Evolutionary conservation across 306 rosid species (phyloP), one percentile per base, ranked within the genome.

Genomic region (Dryas octopetala): DNA sequence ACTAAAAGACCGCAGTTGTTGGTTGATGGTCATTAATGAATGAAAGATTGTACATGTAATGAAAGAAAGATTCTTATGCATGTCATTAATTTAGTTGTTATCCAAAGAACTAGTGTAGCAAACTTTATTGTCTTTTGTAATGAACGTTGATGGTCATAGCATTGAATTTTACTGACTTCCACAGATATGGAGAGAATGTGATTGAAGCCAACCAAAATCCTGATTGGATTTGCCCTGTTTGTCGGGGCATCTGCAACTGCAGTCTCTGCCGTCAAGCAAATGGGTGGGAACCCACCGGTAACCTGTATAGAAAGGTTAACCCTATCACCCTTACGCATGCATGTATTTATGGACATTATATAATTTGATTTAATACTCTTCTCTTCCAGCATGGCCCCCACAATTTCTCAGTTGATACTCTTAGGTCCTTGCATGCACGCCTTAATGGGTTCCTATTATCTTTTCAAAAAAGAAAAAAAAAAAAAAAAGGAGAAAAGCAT

Each of bases 191-290:
- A 66, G 96, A 92, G 82, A 90, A 84, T 85, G 86, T 90, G 68
- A 17, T 67, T 6, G 97, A 92, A 84, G 87, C 79, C 57, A 61
- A 65, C 13, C 15, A 28, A 65, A 84, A 90, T 58, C 78, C 71
- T 74, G 66, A 72, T 12, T 92, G 97, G 97, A 45, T 64, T 54
- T 92, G 97, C 79, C 97, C 91, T 40, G 78, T 71, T 48, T 92
- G 97, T 71, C 88, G 96, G 4, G 91, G 78, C 40, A 86, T 92
- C 53, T 92, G 97, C 86, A 92, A 92, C 82, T 92, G 96, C 70
- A 82, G 79, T 81, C 79, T 75, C 10, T 92, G 93, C 67, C 93
- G 97, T 15, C 81, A 73, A 82, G 88, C 65, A 43, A 86, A 90
- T 16, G 96, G 96, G 68, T 92, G 97, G 97, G 78, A 68, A 84